Evolutionary conservation across 805 yeast genomes (phyloP), one percentile per base, ranked within the genome.

Genomic region (Myxozyma vanderwaltii): DNA sequence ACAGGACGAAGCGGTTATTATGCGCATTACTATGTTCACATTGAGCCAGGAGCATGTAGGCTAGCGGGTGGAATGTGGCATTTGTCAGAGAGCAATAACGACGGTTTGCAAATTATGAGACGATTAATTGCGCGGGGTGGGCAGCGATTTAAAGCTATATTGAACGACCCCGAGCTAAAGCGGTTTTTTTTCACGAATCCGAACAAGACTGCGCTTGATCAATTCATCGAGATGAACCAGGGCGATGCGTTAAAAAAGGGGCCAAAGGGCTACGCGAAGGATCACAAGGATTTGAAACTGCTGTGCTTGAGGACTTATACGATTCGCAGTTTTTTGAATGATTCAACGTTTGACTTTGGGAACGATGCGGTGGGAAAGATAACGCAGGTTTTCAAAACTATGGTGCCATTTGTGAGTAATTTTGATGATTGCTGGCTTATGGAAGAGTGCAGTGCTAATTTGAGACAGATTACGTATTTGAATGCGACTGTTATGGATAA

Each of bases 1-100:
- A 63, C 64, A 2, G 69, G 69, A 5, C 51, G 64, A 24, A 35
- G 29, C 7, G 68, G 68, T 4, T 51, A 56, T 19, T 65, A 65
- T 39, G 67, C 67, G 2, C 66, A 62, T 19, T 67, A 67, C 58
- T 66, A 62, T 38, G 19, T 67, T 19, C 63, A 65, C 38, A 21
- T 67, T 27, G 66, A 60, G 27, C 62, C 65, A 17, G 68, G 65
- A 35, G 36, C 50, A 23, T 46, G 59, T 39, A 43, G 35, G 15
- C 29, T 62, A 19, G 60, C 45, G 4, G 61, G 58, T 24, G 65
- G 65, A 12, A 60, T 62, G 65, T 60, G 65, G 64, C 64, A 60
- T 43, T 10, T 62, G 13, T 33, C 56, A 12, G 54, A 51, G 39
- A 31, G 55, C 48, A 59, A 52, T 43, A 50, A 44, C 19, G 58